Evolutionary conservation across 139 green algal genomes (phyloP).

Genomic region (Spirogloea muscicola): DNA sequence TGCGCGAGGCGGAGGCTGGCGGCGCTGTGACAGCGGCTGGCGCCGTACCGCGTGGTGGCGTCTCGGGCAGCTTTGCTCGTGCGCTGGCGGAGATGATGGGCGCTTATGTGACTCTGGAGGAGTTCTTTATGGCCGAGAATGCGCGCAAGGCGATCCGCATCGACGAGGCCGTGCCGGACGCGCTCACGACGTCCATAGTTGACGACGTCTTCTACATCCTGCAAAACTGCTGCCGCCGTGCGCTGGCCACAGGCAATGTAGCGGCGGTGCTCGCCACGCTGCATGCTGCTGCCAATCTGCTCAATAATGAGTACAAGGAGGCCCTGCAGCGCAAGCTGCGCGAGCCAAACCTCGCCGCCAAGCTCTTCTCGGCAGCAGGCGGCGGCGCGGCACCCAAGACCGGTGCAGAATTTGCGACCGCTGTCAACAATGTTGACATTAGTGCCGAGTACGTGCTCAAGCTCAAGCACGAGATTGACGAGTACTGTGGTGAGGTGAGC

Average conservation of each 20-base stretch:
- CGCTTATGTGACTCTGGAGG: constrained; percentile 86
- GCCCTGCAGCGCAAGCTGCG: constrained; percentile 57
- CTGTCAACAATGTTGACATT: constrained; percentile 52
- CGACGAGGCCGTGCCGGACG: constrained; percentile 62
- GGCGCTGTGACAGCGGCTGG: not conserved
- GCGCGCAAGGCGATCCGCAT: constrained; percentile 83
- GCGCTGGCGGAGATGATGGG: constrained; percentile 67
- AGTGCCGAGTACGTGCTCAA: constrained; percentile 62
- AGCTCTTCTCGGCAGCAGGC: constrained; percentile 36
- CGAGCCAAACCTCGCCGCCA: constrained; percentile 30
- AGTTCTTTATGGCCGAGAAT: constrained; percentile 87
- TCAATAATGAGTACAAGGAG: constrained; percentile 55
- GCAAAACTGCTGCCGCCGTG: constrained; percentile 69
- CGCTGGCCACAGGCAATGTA: constrained; percentile 59
- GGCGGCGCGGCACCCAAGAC: constrained; percentile 7
- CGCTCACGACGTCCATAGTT: constrained; percentile 78
- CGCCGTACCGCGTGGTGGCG: not conserved
- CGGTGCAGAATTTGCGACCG: constrained; percentile 35
- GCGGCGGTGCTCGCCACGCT: constrained; percentile 43
- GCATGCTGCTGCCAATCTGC: constrained; percentile 59
- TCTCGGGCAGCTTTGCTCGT: constrained; percentile 7
- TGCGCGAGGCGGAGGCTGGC: constrained; percentile 30
- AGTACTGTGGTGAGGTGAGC: constrained; percentile 19
- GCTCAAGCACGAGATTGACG: constrained; percentile 77
- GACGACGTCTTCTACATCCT: constrained; percentile 95